phyloP scores from a whole-genome alignment of 345 rosid genomes.

The Euphorbia pulcherrima region DNA sequence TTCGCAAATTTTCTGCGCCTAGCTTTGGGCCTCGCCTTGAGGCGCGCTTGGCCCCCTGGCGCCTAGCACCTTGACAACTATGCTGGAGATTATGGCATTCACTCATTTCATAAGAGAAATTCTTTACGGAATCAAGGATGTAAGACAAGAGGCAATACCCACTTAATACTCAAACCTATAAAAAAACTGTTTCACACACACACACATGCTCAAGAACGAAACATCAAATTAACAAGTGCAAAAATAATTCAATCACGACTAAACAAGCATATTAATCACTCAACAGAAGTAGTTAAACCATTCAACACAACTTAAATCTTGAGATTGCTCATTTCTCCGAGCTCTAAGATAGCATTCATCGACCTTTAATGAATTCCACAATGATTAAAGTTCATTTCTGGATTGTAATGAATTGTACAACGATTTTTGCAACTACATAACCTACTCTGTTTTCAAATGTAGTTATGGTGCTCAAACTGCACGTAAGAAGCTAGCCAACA shows the following conservation, averaged over 20 bases:
- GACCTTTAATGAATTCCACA: background rate
- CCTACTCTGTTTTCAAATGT: background rate
- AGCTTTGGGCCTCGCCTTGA: too few species aligned
- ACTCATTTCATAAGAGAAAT: background rate
- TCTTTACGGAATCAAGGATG: background rate
- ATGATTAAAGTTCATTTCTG: too few species aligned
- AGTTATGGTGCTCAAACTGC: background rate
- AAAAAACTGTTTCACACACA: background rate
- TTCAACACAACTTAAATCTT: background rate
- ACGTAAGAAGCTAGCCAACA: background rate
- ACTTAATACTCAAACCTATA: background rate
- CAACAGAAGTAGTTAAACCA: background rate
- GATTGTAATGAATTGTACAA: background rate
- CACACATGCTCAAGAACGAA: background rate
- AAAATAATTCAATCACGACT: background rate
- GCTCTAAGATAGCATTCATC: background rate
- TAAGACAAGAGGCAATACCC: background rate
- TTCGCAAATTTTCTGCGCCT: too few species aligned
- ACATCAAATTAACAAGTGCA: background rate
- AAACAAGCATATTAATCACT: background rate
- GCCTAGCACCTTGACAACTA: too few species aligned
- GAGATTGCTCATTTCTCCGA: too few species aligned
- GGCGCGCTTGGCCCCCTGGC: too few species aligned
- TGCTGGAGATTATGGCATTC: background rate
- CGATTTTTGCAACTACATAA: background rate